Evolutionary conservation across 2,329 filamentous ascomycete species (phyloP).

Genomic region (Ophiostoma australiae): DNA sequence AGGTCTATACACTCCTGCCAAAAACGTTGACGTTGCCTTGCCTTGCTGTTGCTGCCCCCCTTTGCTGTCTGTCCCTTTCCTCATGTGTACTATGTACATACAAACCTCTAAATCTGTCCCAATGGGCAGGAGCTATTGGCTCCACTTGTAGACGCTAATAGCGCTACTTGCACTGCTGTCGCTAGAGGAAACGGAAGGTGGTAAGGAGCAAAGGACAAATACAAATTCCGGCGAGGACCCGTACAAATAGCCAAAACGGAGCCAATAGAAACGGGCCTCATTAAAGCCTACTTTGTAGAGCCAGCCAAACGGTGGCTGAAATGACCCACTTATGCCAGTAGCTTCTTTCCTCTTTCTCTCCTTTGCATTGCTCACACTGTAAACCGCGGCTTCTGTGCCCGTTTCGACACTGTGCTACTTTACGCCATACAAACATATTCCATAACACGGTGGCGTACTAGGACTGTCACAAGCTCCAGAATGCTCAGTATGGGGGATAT

Average conservation of each 20-base stretch:
- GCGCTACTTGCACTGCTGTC: background rate
- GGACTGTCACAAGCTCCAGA: slow-evolving; percentile 1
- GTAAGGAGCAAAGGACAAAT: slow-evolving; percentile 25
- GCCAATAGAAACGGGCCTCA: background rate
- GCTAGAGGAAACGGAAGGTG: background rate
- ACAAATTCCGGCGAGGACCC: slow-evolving; percentile 22
- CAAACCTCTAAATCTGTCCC: slow-evolving; percentile 21
- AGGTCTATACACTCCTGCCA: background rate
- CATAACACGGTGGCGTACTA: background rate
- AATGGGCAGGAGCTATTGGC: slow-evolving; percentile 14
- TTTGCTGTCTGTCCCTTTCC: slow-evolving; percentile 18
- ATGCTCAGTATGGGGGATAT: background rate
- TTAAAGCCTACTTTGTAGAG: no score
- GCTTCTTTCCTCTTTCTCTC: background rate
- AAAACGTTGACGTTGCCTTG: slow-evolving; percentile 11
- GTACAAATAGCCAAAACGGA: background rate
- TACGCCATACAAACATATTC: background rate
- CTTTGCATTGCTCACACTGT: background rate
- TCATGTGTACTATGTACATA: no score
- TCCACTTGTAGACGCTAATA: background rate
- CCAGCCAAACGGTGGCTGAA: background rate
- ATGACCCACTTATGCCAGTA: background rate
- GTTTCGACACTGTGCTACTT: background rate
- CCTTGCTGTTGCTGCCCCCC: slow-evolving; percentile 13
- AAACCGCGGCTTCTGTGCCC: background rate